Base-by-base conservation (phyloP, 2,329 filamentous ascomycete species). In the Dactylella cylindrospora region DNA sequence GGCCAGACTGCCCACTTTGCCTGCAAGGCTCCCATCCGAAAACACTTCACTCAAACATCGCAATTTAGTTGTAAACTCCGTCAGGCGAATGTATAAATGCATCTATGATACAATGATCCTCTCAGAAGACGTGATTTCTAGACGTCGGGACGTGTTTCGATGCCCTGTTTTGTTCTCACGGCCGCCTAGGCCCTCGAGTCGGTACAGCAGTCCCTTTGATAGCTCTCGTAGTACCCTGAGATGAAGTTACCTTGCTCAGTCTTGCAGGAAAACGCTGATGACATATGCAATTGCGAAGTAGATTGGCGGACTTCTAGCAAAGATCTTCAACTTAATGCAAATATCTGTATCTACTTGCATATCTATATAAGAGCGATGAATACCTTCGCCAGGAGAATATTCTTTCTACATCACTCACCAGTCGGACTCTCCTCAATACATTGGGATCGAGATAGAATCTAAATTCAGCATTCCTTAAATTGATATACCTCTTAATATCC, bases 51-150 rank as follows among this genome's bases (percentile, higher is more conserved):
- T n/a, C n/a, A n/a, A n/a, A n/a, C n/a, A n/a, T n/a, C n/a, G n/a
- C n/a, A n/a, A n/a, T n/a, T n/a, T n/a, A n/a, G n/a, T n/a, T n/a
- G n/a, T n/a, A n/a, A n/a, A n/a, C n/a, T n/a, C n/a, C n/a, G n/a
- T n/a, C n/a, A n/a, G n/a, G n/a, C n/a, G n/a, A n/a, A n/a, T n/a
- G n/a, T n/a, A n/a, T n/a, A 32, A n/a, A 17, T 46, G 44, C 22
- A 35, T 22, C 2, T 35, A 61, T 61, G 55, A 46, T 53, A 61
- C 46, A 20, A 61, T 53, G 47, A 17, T 19, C 22, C 25, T 52
- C 40, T 52, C 9, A 10, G 26, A 61, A 61, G 55, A 35, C 55
- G 55, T 53, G 47, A 61, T 61, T 23, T n/a, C n/a, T n/a, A n/a
- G 12, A n/a, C 15, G 10, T 52, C 19, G 5, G 33, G 35, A 38